Evolutionary conservation across 2,329 filamentous ascomycete species (phyloP), one percentile per base, ranked within the genome.

Genomic region (Phialophora macrospora): DNA sequence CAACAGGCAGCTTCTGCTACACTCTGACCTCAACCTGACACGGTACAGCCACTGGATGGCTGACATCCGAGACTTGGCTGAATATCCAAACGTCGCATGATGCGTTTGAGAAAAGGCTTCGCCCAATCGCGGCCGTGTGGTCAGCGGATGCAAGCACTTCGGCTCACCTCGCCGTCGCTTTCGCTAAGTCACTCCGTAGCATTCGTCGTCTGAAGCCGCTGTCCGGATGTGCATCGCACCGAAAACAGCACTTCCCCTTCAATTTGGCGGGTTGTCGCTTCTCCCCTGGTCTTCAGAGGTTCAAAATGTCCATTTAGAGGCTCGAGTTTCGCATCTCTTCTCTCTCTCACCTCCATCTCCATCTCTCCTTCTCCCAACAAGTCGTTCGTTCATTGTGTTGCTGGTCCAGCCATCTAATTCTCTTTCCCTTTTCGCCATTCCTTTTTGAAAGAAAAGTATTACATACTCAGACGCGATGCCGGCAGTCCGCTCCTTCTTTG

Each of bases 331-430:
- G 58, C 58, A 41, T 17, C 20, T 34, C 32, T 55, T 61, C 55
- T 63, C 46, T 63, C 46, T 22, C 46, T 65, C 52, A n/a, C 44
- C 55, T 56, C 61, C 52, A 65, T 65, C 63, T 41, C 62, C 46
- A 51, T 67, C 55, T 41, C 55, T 56, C 41, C 44, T 34, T 57
- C 34, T 22, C 54, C 56, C 62, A 52, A 54, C 55, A 55, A 49
- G 67, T 69, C 67, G 62, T 69, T 69, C 67, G 63, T 69, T 69
- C 67, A 67, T 67, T 65, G 64, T 68, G 67, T 69, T 69, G 67
- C 67, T 54, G 67, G 67, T 41, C 52, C 49, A 68, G 61, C 67
- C 20, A 67, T 56, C 55, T 67, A 67, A 69, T 67, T 65, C 12
- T 54, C 63, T 62, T 54, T 24, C 34, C 34, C 32, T 56, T 56